Percentiles rank a stretch among this genome's conserved stretches.
These are phyloP conservation scores for Crucibulum cyathiforme DNA, from an alignment of 1,284 basidiomycete genomes.

Conservation along the genomic window DNA sequence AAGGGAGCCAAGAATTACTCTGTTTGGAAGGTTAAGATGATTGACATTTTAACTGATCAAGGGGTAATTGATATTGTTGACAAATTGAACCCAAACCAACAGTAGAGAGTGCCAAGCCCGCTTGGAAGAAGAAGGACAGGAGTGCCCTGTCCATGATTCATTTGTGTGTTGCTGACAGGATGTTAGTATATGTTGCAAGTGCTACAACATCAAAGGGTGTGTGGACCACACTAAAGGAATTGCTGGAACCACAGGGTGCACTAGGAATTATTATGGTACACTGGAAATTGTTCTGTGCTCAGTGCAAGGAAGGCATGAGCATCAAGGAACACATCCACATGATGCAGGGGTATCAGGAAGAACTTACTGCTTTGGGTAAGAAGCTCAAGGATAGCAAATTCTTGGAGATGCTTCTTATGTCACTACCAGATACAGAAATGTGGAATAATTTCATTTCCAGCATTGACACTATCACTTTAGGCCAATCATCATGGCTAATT, in stretches of 20 bases:
- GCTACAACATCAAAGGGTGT: neutral
- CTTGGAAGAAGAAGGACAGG: neutral
- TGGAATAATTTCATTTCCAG: neutral
- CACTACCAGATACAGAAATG: neutral
- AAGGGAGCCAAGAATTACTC: neutral
- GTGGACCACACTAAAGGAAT: neutral
- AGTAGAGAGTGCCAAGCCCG: neutral
- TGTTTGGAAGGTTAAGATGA: neutral
- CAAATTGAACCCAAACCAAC: neutral
- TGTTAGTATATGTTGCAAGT: neutral
- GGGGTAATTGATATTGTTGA: neutral
- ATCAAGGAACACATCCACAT: neutral
- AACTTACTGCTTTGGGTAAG: neutral
- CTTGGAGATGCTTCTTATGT: neutral
- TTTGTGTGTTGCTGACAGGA: neutral
- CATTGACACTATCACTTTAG: neutral
- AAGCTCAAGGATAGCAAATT: neutral
- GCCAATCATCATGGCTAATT: neutral
- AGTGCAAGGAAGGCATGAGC: neutral
- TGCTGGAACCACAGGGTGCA: neutral
- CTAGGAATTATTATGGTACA: neutral
- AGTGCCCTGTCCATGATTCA: neutral
- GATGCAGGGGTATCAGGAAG: neutral
- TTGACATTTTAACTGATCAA: neutral
- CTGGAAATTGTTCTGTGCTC: neutral